These are phyloP conservation scores for Metschnikowia vanudenii DNA, from an alignment of 805 yeast genomes.

Conservation along the genomic window DNA sequence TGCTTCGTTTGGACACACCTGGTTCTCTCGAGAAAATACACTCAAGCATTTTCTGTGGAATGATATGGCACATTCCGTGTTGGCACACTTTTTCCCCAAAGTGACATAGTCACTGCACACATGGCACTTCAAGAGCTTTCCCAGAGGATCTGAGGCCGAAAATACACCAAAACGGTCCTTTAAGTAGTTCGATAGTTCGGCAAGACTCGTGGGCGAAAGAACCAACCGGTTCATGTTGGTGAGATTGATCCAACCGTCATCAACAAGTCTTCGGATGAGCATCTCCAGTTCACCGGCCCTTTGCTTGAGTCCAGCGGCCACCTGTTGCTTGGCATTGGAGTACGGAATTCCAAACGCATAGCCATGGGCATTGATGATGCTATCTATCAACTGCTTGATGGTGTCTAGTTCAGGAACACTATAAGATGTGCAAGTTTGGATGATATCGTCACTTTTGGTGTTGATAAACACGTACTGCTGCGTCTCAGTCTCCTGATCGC, in stretches of 20 bases:
- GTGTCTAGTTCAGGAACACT: conserved; percentile 40
- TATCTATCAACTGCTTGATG: conserved; percentile 47
- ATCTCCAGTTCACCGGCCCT: conserved; percentile 36
- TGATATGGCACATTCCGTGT: conserved; percentile 31
- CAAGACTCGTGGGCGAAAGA: conserved; percentile 41
- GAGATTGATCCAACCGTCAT: conserved; percentile 54
- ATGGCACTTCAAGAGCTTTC: conserved; percentile 43
- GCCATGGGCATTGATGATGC: conserved; percentile 39
- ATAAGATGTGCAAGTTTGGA: conserved; percentile 38
- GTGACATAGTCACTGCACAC: conserved; percentile 57
- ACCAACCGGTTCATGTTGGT: conserved; percentile 32
- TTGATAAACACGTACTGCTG: conserved; percentile 42
- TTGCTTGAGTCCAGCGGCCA: conserved; percentile 26
- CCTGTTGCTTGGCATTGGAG: conserved; percentile 35
- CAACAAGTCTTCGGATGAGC: conserved; percentile 40
- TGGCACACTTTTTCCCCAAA: conserved; percentile 37
- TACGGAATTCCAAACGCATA: conserved; percentile 35
- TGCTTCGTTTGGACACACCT: conserved; percentile 13
- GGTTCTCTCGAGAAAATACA: conserved; percentile 35
- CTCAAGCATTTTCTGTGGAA: conserved; percentile 51
- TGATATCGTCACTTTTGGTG: conserved; percentile 36
- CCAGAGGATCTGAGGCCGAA: conserved; percentile 22
- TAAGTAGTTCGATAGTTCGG: conserved; percentile 48
- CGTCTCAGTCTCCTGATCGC: conserved; percentile 34
- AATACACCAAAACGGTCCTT: conserved; percentile 41